Conservation (phyloP, 257 asterid genomes). For the Galeopsis tetrahit region DNA sequence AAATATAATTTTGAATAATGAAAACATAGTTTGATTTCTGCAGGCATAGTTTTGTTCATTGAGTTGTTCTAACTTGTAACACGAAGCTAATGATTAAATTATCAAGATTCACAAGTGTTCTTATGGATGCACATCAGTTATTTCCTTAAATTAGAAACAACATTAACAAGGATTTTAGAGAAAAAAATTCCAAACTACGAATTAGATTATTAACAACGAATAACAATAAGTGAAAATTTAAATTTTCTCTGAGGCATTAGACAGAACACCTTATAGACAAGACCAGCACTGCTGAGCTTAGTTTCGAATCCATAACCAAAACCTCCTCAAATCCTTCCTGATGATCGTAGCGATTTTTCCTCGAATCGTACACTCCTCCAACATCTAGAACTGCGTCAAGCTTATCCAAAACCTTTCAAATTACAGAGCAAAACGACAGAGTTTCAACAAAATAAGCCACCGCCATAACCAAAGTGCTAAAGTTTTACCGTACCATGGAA, state of each 20-base stretch:
- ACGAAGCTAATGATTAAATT: not conserved
- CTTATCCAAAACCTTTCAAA: conserved; percentile 22
- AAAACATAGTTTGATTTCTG: not conserved
- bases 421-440: not conserved
- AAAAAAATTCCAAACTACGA: not conserved
- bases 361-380: no score
- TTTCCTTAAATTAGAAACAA: conserved; percentile 9
- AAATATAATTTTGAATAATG: not conserved
- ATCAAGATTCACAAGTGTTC: not conserved
- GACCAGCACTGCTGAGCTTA: no score
- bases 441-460: not conserved
- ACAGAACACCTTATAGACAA: no score
- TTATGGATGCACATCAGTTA: not conserved
- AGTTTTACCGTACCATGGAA: not conserved
- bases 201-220: not conserved
- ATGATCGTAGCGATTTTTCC: no score
- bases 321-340: no score
- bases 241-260: no score
- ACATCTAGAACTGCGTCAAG: conserved; percentile 46
- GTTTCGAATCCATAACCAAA: no score
- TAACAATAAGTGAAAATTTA: not conserved
- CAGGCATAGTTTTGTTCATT: not conserved
- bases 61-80: not conserved
- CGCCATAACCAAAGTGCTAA: not conserved
- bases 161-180: not conserved